Base-by-base conservation (phyloP, 2,329 filamentous ascomycete species). In the Incumbomyces delicatus region DNA sequence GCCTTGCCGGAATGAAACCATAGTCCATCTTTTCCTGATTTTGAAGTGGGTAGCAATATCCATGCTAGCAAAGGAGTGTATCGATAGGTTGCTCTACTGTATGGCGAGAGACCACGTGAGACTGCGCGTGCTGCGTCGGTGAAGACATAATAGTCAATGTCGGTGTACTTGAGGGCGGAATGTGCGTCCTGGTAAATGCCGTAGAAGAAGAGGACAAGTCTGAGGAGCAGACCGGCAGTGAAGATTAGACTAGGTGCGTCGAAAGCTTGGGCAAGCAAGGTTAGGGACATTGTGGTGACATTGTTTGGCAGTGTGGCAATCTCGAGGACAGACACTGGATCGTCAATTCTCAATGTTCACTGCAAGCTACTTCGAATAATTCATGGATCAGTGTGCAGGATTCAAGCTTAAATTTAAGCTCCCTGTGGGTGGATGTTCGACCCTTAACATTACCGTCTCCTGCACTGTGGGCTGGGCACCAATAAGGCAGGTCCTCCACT, bases 111-210 rank as follows among this genome's bases (percentile, higher is more conserved):
- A 2, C 77, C 77, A n/a, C 66, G 70, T 2, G 81, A 69, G 36
- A 87, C 70, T 65, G 85, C 90, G 54, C 85, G 84, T 2, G 92
- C 80, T 20, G 92, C 92, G 64, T 96, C 90, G 41, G 92, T 96
- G 72, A 98, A 98, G 64, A 98, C 92, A 54, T 88, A 81, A 68
- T 98, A 98, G 73, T 98, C 92, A 59, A 98, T 95, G 67, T 98
- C 92, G 43, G 92, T 98, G 72, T 96, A 98, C 69, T 96, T 96
- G 61, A 98, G 70, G 12, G 90, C 82, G 6, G 88, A 94, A 67
- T 89, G 76, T 50, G 87, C 83, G 67, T 98, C 92, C 70, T 98
- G 92, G 73, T 86, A 89, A 50, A 87, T 77, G 49, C 92, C 90
- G 64, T 96, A 96, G 59, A 94, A 63, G 41, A 96, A 77, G 53